phyloP scores from a whole-genome alignment of 306 rosid species.

The Potentilla sterilis region DNA sequence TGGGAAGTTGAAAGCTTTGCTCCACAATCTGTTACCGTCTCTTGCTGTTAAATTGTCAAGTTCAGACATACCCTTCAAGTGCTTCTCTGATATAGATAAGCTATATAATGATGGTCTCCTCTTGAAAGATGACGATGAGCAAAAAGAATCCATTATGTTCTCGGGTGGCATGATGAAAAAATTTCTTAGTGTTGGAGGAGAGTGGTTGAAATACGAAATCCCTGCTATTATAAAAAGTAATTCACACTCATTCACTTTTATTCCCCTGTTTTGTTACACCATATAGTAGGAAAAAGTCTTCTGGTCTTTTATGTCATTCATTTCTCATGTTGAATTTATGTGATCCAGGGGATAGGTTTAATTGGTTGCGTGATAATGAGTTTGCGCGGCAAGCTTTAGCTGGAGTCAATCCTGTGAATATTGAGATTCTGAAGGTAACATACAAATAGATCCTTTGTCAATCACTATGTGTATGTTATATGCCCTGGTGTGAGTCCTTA shows the following conservation, averaged over 20 bases:
- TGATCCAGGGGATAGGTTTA: constrained; percentile 69
- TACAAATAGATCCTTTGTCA: constrained; percentile 14
- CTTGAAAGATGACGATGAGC: constrained; percentile 55
- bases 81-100: constrained; percentile 86
- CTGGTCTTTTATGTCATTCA: not conserved
- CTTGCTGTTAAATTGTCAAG: constrained; percentile 70
- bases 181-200: constrained; percentile 50
- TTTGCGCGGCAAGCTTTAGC: constrained; percentile 90
- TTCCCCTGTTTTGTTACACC: not conserved
- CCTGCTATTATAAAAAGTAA: constrained; percentile 75
- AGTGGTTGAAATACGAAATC: constrained; percentile 68
- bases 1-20: constrained; percentile 85
- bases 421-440: constrained; percentile 78
- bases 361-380: constrained; percentile 90
- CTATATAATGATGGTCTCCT: constrained; percentile 72
- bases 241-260: not conserved
- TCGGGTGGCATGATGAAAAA: constrained; percentile 54
- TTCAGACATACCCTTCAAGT: constrained; percentile 76
- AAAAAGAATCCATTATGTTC: constrained; percentile 32
- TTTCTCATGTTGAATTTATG: constrained; percentile 15
- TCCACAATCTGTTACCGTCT: constrained; percentile 86
- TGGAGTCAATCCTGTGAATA: constrained; percentile 89
- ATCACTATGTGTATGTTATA: not conserved
- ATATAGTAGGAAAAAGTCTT: not conserved
- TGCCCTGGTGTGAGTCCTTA: constrained; percentile 12